These are phyloP conservation scores for Phaffia tasmanica DNA, from an alignment of 768 basidiomycete species.

Conservation along the genomic window DNA sequence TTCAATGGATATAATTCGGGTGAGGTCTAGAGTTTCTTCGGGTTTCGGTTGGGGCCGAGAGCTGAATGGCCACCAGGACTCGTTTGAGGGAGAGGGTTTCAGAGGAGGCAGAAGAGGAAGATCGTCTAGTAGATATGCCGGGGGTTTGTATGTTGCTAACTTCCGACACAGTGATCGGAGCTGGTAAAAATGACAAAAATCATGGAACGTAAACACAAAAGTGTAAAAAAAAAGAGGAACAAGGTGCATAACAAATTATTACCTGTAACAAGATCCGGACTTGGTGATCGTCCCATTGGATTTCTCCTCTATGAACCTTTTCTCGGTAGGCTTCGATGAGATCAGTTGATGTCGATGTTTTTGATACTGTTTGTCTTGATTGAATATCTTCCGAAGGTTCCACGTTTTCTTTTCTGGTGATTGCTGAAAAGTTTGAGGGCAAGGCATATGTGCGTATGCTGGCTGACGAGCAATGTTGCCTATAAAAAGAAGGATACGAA, in stretches of 20 bases:
- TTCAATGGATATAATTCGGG: constrained; percentile 12
- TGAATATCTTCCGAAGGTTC: too few species aligned
- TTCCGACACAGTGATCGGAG: constrained; percentile 14
- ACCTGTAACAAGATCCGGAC: constrained; percentile 17
- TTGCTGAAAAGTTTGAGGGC: too few species aligned
- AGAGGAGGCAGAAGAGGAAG: not conserved
- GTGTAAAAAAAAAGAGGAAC: not conserved
- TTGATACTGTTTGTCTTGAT: not conserved
- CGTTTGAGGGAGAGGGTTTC: not conserved
- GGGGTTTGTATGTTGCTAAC: constrained; percentile 13
- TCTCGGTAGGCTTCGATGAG: constrained; percentile 17
- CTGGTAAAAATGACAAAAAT: constrained; percentile 1
- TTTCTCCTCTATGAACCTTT: constrained; percentile 7
- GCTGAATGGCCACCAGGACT: constrained; percentile 19
- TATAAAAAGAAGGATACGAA: too few species aligned
- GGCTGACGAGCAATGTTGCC: too few species aligned
- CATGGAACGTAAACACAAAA: not conserved
- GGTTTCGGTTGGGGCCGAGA: not conserved
- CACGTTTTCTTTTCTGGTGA: too few species aligned
- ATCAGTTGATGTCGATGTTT: constrained; percentile 7
- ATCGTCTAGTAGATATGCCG: constrained; percentile 2
- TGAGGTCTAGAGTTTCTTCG: constrained; percentile 16
- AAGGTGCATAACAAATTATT: not conserved
- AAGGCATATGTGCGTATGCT: too few species aligned
- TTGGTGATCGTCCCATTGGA: constrained; percentile 25